Evolutionary conservation across 352 stramenopile species (phyloP), one percentile per base, ranked within the genome.

Genomic region (Phytophthora vignae): DNA sequence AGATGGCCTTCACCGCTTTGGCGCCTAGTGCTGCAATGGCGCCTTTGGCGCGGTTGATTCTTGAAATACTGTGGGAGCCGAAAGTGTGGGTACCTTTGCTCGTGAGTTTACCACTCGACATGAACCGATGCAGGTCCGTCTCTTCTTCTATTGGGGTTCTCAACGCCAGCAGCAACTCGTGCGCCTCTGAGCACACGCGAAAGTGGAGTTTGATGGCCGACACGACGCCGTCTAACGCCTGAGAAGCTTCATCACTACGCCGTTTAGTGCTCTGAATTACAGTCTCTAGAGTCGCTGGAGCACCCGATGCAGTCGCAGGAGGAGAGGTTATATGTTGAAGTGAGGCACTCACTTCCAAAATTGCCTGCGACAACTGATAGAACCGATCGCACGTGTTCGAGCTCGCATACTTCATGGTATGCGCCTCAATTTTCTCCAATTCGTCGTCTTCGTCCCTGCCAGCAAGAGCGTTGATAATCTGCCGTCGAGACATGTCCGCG

Each of bases 201-300:
- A 73, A 80, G 68, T 90, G 80, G 0, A 82, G 42, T 60, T 82
- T 82, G 8, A 83, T 71, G 29, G 85, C 64, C 0, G 46, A 61
- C 44, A 73, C 81, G 31, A 88, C 63, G 0, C 50, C 54, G 31
- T 85, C 82, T 10, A 87, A 27, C 0, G 69, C 44, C 15, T 78
- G 78, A 21, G 70, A 74, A n/a, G 56, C 70, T 54, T 48, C 67
- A 25, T 88, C 81, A 31, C 74, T 79, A 7, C 78, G 73, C 2
- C 56, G 14, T 53, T 85, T 83, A 12, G 72, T 70, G 9, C n/a
- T 57, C 33, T 78, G 69, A 17, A 74, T 64, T 25, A 73, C 67
- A 22, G 31, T 31, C 10, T 77, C 67, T 0, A 65, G 46, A 15
- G 53, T 67, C 17, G 40, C n/a, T 0, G 55, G 40, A 14, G 17